A percentile compares a stretch with the other conserved stretches of the same genome.
These are phyloP conservation scores for Suhomyces panamericanus DNA, from an alignment of 1,139 yeast genomes.

Conservation along the genomic window DNA sequence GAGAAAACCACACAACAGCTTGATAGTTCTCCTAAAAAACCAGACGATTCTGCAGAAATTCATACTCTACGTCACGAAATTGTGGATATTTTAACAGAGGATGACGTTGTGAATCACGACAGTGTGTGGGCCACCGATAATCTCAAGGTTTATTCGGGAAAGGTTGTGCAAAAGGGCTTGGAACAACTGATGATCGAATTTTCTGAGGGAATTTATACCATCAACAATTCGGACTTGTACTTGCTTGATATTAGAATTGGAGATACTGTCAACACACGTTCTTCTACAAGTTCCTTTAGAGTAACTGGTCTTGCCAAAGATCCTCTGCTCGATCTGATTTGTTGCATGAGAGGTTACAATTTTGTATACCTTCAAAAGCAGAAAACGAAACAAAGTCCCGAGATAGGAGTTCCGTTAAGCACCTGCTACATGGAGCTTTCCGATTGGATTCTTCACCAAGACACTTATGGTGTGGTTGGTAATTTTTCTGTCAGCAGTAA, in stretches of 20 bases:
- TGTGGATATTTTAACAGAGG: constrained; percentile 20
- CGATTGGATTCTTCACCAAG: constrained; percentile 47
- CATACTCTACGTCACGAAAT: constrained; percentile 23
- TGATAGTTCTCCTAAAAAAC: neutral
- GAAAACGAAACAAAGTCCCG: constrained; percentile 17
- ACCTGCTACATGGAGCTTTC: constrained; percentile 37
- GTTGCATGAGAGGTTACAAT: constrained; percentile 63
- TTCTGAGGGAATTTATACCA: constrained; percentile 31
- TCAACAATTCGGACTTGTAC: constrained; percentile 32
- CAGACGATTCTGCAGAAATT: neutral
- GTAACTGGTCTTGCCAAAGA: constrained; percentile 46
- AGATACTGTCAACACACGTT: constrained; percentile 26
- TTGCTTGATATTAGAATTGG: constrained; percentile 41
- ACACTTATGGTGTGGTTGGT: constrained; percentile 16
- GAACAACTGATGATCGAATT: constrained; percentile 35
- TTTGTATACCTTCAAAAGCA: constrained; percentile 37
- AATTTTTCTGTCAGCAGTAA: neutral
- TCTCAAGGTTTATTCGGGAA: constrained; percentile 40
- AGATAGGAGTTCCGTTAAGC: constrained; percentile 18
- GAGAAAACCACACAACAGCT: neutral
- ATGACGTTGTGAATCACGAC: constrained; percentile 19
- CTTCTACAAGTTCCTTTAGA: constrained; percentile 26
- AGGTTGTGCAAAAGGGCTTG: constrained; percentile 20
- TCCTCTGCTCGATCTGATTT: constrained; percentile 25
- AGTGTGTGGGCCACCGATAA: constrained; percentile 43